Evolutionary conservation across 805 yeast genomes (phyloP), one percentile per base, ranked within the genome.

Genomic region (Starmerella cellae): DNA sequence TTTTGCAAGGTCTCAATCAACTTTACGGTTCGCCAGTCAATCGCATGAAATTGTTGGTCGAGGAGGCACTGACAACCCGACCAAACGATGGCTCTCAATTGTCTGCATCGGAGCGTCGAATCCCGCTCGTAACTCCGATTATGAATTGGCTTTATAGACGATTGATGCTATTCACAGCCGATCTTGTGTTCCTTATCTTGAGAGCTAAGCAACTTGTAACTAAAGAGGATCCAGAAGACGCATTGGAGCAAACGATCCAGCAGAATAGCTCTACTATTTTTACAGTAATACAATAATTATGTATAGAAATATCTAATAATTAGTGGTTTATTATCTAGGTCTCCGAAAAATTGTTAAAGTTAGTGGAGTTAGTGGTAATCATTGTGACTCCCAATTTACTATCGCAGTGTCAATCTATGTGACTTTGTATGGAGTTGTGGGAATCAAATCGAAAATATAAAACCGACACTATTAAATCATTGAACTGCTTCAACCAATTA

Each of bases 21-120:
- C 63, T 62, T 28, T 73, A 71, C 55, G 82, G 79, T 3, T 72
- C 83, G 14, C 88, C 87, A 0, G 78, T 79, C n/a, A 81, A 81
- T 56, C 66, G 91, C 44, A 61, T 81, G 50, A 76, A 75, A 44
- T 55, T 77, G 23, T 63, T 81, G 41, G 81, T 82, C 0, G 59
- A 64, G 14, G 75, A 73, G 51, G 82, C 83, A 0, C 50, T 61
- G 22, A 37, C 34, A 16, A 32, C 44, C 14, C 8, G 11, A 13
- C 46, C 51, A 4, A 33, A 41, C 4, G 5, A 36, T n/a, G 27
- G 19, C 21, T 34, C 38, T 4, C 38, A 38, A 5, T 5, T 37
- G 10, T 11, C 34, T 20, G 28, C 11, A 13, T 6, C 8, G 16
- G 26, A 33, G 5, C 39, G 46, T 42, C 33, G 42, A 10, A 19